Percentiles rank a stretch among this genome's conserved stretches.
Evolutionary conservation across 148 eudicot species (phyloP).

Genomic region (Cornus florida): DNA sequence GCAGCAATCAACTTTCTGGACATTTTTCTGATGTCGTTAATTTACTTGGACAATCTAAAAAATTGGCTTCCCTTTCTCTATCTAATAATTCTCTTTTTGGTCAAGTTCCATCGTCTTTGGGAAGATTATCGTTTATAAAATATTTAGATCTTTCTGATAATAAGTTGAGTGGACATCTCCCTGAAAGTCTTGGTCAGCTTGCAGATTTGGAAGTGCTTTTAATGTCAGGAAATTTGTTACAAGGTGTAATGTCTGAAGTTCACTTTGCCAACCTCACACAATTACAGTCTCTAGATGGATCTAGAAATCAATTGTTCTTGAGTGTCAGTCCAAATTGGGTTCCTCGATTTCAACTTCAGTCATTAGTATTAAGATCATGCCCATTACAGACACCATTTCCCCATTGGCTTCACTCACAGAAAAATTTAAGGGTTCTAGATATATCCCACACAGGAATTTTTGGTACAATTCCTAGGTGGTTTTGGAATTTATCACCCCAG

Average conservation of each 20-base stretch:
- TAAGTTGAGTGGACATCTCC: not conserved
- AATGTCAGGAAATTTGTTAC: too few species aligned
- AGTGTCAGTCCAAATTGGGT: constrained; percentile 5
- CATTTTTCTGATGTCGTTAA: constrained; percentile 3
- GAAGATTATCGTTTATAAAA: too few species aligned
- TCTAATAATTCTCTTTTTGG: too few species aligned
- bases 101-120: too few species aligned
- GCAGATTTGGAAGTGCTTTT: not conserved
- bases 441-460: not conserved
- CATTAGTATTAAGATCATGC: not conserved
- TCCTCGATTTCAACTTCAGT: constrained; percentile 4
- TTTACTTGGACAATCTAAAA: not conserved
- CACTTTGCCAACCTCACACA: too few species aligned
- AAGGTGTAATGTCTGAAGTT: too few species aligned
- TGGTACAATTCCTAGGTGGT: not conserved
- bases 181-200: constrained; percentile 10
- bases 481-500: not conserved
- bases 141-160: too few species aligned
- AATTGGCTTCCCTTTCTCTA: too few species aligned
- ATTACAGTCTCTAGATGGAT: not conserved
- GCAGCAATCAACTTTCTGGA: not conserved
- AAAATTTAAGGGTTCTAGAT: not conserved
- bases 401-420: not conserved
- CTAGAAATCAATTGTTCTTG: not conserved
- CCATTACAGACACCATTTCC: not conserved